Base-by-base conservation (phyloP, 2,329 filamentous ascomycete species). In the Penicillium sclerotiorum region DNA sequence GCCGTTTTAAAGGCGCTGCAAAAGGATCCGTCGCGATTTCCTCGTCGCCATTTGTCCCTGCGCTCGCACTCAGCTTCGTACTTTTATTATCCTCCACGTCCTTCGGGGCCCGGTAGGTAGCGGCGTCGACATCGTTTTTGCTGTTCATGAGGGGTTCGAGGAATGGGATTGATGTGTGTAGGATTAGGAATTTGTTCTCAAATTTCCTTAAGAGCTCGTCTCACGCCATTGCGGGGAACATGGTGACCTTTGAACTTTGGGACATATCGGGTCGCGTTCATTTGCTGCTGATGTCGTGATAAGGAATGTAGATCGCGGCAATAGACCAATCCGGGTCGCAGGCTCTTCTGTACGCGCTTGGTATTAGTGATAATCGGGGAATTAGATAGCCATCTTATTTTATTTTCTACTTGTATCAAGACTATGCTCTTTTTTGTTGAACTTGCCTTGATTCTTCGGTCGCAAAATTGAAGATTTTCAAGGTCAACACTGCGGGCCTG, bases 1-100 rank as follows among this genome's bases (percentile, higher is more conserved):
- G 76, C 2, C 82, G 75, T 28, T 68, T 65, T 52, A 69, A 55
- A 7, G 65, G 66, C 9, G 61, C 64, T 7, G 51, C 49, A 28
- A 59, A 52, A 4, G 62, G 57, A 43, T 64, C 54, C 3, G 18
- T 44, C 8, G 36, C 32, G 9, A 38, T n/a, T 12, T 41, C 45
- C 20, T 47, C 45, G 11, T 56, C 55, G n/a, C n/a, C n/a, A 6
- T n/a, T 17, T 8, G 9, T 41, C 11, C 30, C 43, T 13, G 17
- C 22, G 9, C 22, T 44, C 25, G 48, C 46, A 13, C 32, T 13
- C 23, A 12, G 47, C 15, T 37, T 33, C 7, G 8, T 27, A 17
- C 13, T 22, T 11, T 40, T 49, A 15, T 49, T 45, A 8, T 8
- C 45, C n/a, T 54, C 45, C 8, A 20, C 25, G 49, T 53, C 52